A percentile compares a stretch with the other conserved stretches of the same genome.
These are phyloP conservation scores for Neurospora discreta DNA, from an alignment of 495 filamentous ascomycete genomes.

Conservation along the genomic window DNA sequence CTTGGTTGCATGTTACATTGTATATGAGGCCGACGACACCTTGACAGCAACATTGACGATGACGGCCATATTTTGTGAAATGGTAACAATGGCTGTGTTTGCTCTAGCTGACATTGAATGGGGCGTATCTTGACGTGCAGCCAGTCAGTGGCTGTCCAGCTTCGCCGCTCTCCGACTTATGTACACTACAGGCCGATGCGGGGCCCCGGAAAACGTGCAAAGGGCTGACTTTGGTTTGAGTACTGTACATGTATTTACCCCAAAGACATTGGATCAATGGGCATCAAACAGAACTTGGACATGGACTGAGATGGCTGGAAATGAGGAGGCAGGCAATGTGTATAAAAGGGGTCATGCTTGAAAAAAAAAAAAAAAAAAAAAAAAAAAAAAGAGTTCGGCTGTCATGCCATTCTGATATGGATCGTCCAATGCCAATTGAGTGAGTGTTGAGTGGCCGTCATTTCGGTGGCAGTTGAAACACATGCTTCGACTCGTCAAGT, in stretches of 20 bases:
- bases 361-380: no score
- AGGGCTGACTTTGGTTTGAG: not conserved
- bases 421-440: not conserved
- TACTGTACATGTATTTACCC: not conserved
- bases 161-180: not conserved
- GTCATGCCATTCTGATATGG: not conserved
- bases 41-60: no score
- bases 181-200: not conserved
- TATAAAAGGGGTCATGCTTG: not conserved
- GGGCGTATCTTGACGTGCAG: not conserved
- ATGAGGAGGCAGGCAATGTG: not conserved
- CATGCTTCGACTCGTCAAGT: not conserved
- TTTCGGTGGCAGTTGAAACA: not conserved
- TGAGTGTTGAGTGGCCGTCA: not conserved
- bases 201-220: not conserved
- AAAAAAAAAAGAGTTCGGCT: not conserved
- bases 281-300: not conserved
- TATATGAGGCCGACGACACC: not conserved
- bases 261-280: not conserved
- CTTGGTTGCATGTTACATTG: not conserved
- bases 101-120: not conserved
- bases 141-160: not conserved
- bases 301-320: not conserved
- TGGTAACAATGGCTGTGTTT: no score
- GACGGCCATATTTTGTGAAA: no score